A percentile compares a stretch with the other conserved stretches of the same genome.
Evolutionary conservation across 164 flowering plant species (phyloP).

Genomic region (Vitis rupestris): DNA sequence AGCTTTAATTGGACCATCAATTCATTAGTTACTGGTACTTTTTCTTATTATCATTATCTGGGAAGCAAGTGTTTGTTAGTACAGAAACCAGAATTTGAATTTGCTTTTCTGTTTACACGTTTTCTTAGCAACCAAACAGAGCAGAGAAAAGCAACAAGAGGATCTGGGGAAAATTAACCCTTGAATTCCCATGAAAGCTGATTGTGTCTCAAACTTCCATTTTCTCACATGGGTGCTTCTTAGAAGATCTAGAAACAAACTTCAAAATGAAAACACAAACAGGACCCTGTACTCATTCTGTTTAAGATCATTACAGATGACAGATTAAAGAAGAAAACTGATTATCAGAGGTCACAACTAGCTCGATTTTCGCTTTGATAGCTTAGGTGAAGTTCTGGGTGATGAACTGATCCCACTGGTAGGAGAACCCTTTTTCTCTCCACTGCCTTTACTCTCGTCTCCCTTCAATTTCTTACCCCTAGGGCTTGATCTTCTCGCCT

Average conservation of each 20-base stretch:
- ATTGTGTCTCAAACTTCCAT: not conserved
- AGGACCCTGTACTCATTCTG: not conserved
- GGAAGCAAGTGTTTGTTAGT: too few species aligned
- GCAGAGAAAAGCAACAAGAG: not conserved
- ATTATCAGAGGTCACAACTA: not conserved
- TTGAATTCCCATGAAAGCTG: not conserved
- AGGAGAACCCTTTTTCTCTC: not conserved
- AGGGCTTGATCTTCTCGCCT: not conserved
- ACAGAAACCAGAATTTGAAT: not conserved
- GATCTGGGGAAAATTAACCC: not conserved
- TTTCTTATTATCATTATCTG: too few species aligned
- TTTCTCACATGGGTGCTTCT: not conserved
- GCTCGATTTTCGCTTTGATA: slow-evolving; percentile 21
- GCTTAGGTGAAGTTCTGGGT: slow-evolving; percentile 42
- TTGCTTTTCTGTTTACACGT: not conserved
- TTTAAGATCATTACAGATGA: not conserved
- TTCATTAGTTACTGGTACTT: too few species aligned
- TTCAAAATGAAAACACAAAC: not conserved
- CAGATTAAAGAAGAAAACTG: not conserved
- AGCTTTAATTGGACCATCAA: too few species aligned
- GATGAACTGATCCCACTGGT: slow-evolving; percentile 24
- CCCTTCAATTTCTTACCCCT: slow-evolving; percentile 9
- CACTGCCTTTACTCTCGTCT: not conserved
- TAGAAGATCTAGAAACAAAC: not conserved
- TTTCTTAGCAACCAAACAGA: slow-evolving; percentile 6